These are phyloP conservation scores for Paragyromitra xinjiangensis DNA, from an alignment of 495 filamentous ascomycete species.

Conservation along the genomic window DNA sequence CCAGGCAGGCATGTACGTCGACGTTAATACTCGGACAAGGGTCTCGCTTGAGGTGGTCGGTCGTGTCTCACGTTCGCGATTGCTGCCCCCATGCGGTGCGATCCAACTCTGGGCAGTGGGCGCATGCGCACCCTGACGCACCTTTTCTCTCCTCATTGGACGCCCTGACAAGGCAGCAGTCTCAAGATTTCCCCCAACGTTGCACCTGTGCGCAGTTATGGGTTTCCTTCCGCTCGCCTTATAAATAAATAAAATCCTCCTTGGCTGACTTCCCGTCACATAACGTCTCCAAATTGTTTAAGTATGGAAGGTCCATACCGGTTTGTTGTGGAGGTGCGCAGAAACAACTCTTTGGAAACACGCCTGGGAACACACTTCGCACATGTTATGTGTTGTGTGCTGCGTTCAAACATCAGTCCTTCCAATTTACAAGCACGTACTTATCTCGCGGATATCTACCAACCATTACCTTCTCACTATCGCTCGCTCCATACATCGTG, in stretches of 20 bases:
- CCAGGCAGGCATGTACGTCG: conserved; percentile 21
- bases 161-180: conserved; percentile 51
- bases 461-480: conserved; percentile 17
- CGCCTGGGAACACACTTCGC: conserved; percentile 12
- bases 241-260: conserved; percentile 30
- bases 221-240: conserved; percentile 37
- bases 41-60: conserved; percentile 25
- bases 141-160: conserved; percentile 28
- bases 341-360: conserved; percentile 37
- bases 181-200: conserved; percentile 30
- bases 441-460: conserved; percentile 14
- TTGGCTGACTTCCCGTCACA: conserved; percentile 25
- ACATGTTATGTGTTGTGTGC: conserved; percentile 30
- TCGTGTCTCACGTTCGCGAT: conserved; percentile 39
- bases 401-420: conserved; percentile 18
- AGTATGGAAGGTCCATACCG: conserved; percentile 39
- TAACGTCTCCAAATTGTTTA: conserved; percentile 11
- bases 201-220: conserved; percentile 33
- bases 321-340: conserved; percentile 29
- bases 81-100: conserved; percentile 43
- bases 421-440: conserved; percentile 20
- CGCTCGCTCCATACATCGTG: conserved; percentile 1
- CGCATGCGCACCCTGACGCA: conserved; percentile 45
- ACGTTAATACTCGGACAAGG: conserved; percentile 35
- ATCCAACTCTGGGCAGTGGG: conserved; percentile 33